Base-by-base conservation (phyloP, 73 alveolate species). In the Effrenium voratum region DNA sequence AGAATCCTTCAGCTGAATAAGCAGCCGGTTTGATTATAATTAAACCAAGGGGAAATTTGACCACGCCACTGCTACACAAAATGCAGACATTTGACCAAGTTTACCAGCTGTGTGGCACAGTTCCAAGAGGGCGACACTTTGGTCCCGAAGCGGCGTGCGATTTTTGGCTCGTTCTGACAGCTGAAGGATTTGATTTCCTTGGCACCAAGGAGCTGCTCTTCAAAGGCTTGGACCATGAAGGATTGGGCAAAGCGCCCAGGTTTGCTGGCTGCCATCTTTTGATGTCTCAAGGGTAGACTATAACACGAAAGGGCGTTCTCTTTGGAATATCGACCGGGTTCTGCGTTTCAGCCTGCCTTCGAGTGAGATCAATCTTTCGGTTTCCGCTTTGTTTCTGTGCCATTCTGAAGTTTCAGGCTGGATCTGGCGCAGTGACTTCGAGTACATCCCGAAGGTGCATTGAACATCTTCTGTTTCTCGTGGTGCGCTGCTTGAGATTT, bases 361-460 rank as follows among this genome's bases (percentile, higher is more conserved):
- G 91, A 43, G 22, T n/a, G 80, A 40, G 80, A 24, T 57, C 72
- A 3, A 19, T 55, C 32, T 28, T 2, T 19, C 68, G 26, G 15
- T 0, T 57, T 26, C 47, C 1, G 40, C 43, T 1, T 66, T 10
- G 40, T 12, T 0, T 22, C 80, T 26, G 44, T 5, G 43, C 80
- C 41, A 68, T 19, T 12, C 63, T 52, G 26, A 76, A 10, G 15
- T n/a, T n/a, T 5, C 32, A 87, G 95, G 95, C 40, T 87, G 95
- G 95, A 32, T 87, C n/a, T 87, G 95, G 95, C 95, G 95, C 22
- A 84, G 45, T 49, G 95, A 87, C 66, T 87, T 87, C 47, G 95
- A 87, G 26, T 87, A 87, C 84, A 43, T 87, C 70, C 95, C 95
- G 45, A 87, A 87, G 95, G 94, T 82, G 77, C 77, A 5, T 22